Conservation (phyloP, 2,329 filamentous ascomycete genomes). For the Epichloe gansuensis region DNA sequence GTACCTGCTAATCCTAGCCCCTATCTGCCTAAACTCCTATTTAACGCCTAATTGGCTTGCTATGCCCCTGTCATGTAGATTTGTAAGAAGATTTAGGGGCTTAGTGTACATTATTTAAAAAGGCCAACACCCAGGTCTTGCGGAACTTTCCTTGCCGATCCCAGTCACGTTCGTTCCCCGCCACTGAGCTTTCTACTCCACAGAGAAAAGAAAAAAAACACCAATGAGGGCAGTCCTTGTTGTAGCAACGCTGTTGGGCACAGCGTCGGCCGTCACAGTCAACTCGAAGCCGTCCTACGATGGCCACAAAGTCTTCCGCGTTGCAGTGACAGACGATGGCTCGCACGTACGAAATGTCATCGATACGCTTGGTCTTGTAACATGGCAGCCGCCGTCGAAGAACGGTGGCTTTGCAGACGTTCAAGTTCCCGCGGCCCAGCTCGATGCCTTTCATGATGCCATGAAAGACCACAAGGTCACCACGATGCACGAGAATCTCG, state of each 20-base stretch:
- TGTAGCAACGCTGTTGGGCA: neutral
- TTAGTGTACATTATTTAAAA: too few relatives aligned
- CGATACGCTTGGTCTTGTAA: conserved; percentile 21
- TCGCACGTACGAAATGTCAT: conserved; percentile 20
- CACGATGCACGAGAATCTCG: conserved; percentile 28
- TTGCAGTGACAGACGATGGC: conserved; percentile 21
- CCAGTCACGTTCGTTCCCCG: too few relatives aligned
- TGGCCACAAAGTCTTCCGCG: conserved; percentile 32
- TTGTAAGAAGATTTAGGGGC: too few relatives aligned
- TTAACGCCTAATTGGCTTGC: too few relatives aligned
- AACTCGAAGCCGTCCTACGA: conserved; percentile 22
- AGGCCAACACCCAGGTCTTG: too few relatives aligned
- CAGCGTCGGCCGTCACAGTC: neutral
- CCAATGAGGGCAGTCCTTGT: neutral
- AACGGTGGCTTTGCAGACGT: conserved; percentile 27
- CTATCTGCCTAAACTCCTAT: too few relatives aligned
- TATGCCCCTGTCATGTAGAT: too few relatives aligned
- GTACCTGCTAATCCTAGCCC: too few relatives aligned
- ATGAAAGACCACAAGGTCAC: conserved; percentile 18
- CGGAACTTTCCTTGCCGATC: too few relatives aligned
- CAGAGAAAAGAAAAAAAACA: too few relatives aligned
- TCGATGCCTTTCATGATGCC: conserved; percentile 22
- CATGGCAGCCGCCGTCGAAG: conserved; percentile 23
- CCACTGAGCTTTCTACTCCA: too few relatives aligned
- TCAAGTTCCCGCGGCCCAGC: conserved; percentile 24